Conservation (phyloP, 1,284 basidiomycete genomes). For the Tausonia pullulans region DNA sequence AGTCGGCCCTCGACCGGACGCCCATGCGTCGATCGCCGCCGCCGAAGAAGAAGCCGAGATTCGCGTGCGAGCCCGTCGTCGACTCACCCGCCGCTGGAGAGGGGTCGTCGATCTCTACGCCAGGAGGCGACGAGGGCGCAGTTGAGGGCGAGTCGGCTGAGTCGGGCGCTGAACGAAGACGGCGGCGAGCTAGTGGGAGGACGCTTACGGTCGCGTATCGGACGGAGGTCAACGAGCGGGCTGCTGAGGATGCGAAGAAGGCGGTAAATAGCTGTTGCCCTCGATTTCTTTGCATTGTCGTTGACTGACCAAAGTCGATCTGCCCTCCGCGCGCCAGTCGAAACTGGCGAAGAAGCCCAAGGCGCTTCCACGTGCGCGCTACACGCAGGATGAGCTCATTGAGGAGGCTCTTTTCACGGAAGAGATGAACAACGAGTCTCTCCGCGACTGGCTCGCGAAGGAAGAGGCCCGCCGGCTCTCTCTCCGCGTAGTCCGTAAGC, state of each 20-base stretch:
- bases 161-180: background rate
- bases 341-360: background rate
- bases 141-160: background rate
- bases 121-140: background rate
- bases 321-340: too few relatives aligned
- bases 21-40: too few relatives aligned
- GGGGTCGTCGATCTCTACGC: too few relatives aligned
- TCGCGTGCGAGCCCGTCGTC: too few relatives aligned
- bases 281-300: background rate
- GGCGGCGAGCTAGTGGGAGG: conserved; percentile 2
- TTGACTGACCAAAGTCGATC: background rate
- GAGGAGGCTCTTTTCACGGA: conserved; percentile 41
- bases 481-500: conserved; percentile 33
- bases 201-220: background rate
- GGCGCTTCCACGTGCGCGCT: background rate
- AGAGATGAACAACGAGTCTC: conserved; percentile 40
- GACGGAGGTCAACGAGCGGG: background rate
- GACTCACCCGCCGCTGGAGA: too few relatives aligned
- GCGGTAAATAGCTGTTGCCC: background rate
- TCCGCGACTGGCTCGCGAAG: conserved; percentile 37
- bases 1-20: background rate
- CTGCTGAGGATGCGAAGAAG: background rate
- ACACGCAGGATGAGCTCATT: conserved; percentile 40
- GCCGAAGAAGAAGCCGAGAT: too few relatives aligned
- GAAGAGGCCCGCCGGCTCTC: conserved; percentile 40